phyloP scores from a whole-genome alignment of 768 basidiomycete species.

The Peribolospora baueri region DNA sequence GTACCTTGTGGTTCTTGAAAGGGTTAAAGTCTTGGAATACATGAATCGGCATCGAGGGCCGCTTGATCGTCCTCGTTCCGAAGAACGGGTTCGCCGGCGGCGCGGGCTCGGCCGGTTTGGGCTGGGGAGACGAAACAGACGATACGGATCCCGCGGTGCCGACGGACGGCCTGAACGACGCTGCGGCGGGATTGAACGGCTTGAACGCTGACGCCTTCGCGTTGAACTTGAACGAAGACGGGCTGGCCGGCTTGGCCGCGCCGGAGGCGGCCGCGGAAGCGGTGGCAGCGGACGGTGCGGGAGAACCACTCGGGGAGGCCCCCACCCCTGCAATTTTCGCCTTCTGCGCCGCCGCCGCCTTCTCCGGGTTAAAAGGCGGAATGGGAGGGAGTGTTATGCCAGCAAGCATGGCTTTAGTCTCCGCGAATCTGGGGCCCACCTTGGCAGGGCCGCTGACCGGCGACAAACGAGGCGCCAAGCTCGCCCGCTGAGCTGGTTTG shows the following conservation, averaged over 20 bases:
- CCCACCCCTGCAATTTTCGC: conserved; percentile 1
- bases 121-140: conserved; percentile 2
- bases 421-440: conserved; percentile 2
- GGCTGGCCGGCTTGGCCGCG: conserved; percentile 19
- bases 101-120: conserved; percentile 21
- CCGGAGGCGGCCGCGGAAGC: conserved; percentile 15
- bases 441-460: conserved; percentile 7
- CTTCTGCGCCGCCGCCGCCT: conserved; percentile 14
- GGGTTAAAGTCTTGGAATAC: conserved; percentile 96
- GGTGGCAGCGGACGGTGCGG: conserved; percentile 4
- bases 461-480: conserved; percentile 1
- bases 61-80: conserved; percentile 43
- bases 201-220: neutral
- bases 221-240: neutral
- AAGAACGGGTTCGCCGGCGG: conserved; percentile 49
- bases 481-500: conserved; percentile 1
- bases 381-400: conserved; percentile 69
- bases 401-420: conserved; percentile 16
- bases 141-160: neutral
- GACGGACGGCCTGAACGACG: conserved; percentile 29
- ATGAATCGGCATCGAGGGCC: conserved; percentile 32
- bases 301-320: neutral
- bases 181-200: conserved; percentile 11
- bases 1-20: conserved; percentile 65
- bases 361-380: conserved; percentile 61